Base-by-base conservation (phyloP, 1,284 basidiomycete genomes). In the Melanopsichium pennsylvanicum region DNA sequence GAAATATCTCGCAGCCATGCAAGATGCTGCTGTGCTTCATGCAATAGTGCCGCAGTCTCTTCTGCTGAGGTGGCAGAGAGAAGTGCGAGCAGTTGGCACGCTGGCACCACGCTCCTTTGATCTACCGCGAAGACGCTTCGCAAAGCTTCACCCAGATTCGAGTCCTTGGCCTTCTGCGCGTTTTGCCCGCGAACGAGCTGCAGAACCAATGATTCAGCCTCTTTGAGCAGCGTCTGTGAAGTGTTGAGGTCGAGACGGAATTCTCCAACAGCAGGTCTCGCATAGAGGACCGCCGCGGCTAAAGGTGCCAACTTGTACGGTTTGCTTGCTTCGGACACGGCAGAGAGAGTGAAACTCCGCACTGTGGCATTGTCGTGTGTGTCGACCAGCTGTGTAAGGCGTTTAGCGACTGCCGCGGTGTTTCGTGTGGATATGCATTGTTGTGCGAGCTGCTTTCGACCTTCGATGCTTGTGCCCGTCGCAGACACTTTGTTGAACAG, bases 51-150 rank as follows among this genome's bases (percentile, higher is more conserved):
- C 4, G 2, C 25, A 4, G 4, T 25, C 1, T 34, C 32, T 7
- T 21, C 25, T 8, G 29, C n/a, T n/a, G n/a, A n/a, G n/a, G n/a
- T n/a, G n/a, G n/a, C 3, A 3, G 41, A 13, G 2, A 60, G 35
- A 0, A 57, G 45, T 3, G 35, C 27, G 5, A 52, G 22, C 37
- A 68, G 16, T 25, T 68, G 64, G 29, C 64, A 68, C 9, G 58
- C 49, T 0, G 64, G 64, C 8, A 68, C 49, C 12, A 38, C 25
- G 13, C 18, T 36, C 15, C 41, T n/a, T 37, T 8, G 16, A 7
- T 57, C 37, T 3, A 41, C 9, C 3, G 31, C 32, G 5, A 68
- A 48, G 2, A 54, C 39, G 0, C 27, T 9, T 1, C 58, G 48
- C 32, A 68, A 18, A 4, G 40, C 36, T 2, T 19, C 25, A 7